phyloP scores from a whole-genome alignment of 2,329 filamentous ascomycete genomes.

The Didymosphaeria variabile region DNA sequence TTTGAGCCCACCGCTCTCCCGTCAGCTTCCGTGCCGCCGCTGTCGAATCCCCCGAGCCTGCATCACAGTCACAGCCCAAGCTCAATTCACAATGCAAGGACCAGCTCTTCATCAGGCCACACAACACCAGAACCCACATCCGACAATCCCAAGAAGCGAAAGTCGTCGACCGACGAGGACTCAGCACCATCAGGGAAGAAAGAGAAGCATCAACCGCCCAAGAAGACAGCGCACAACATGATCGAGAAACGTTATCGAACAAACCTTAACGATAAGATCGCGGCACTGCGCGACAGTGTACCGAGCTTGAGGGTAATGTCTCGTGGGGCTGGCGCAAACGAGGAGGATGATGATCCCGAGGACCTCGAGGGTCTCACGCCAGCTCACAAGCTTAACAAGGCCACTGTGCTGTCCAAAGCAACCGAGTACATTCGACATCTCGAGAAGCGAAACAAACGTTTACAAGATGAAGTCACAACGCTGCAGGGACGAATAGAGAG shows the following conservation, averaged over 20 bases:
- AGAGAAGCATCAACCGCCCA: slow-evolving; percentile 66
- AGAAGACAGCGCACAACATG: slow-evolving; percentile 98
- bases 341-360: slow-evolving; percentile 82
- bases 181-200: slow-evolving; percentile 59
- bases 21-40: slow-evolving; percentile 35
- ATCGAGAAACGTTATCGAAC: slow-evolving; percentile 97
- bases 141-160: slow-evolving; percentile 47
- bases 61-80: slow-evolving; percentile 46
- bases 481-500: slow-evolving; percentile 76
- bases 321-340: slow-evolving; percentile 61
- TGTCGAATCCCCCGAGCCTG: slow-evolving; percentile 45
- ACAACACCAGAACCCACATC: slow-evolving; percentile 68
- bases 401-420: slow-evolving; percentile 93
- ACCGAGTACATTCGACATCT: slow-evolving; percentile 96
- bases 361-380: slow-evolving; percentile 75
- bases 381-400: slow-evolving; percentile 95
- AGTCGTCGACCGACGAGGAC: slow-evolving; percentile 62
- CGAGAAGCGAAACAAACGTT: slow-evolving; percentile 85
- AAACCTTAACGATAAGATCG: slow-evolving; percentile 97
- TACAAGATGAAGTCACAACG: slow-evolving; percentile 81
- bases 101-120: slow-evolving; percentile 58
- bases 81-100: slow-evolving; percentile 43
- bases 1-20: slow-evolving; percentile 38
- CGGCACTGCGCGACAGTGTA: slow-evolving; percentile 88
- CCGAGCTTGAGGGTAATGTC: slow-evolving; percentile 87